Conservation (phyloP, 495 filamentous ascomycete genomes). For the Lichenothelia convexa region DNA sequence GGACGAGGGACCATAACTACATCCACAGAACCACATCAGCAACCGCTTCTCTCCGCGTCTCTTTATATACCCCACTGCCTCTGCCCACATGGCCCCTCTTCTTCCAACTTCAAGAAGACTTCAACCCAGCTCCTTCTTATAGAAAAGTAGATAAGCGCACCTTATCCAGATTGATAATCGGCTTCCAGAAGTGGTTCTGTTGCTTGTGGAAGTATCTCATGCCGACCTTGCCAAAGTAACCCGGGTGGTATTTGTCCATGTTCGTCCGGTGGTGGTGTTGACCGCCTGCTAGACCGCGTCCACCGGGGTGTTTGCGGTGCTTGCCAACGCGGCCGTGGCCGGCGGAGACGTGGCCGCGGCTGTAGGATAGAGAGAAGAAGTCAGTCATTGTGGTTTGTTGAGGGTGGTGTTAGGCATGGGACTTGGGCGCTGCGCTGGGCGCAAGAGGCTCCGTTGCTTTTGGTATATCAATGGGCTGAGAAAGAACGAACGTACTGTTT, state of each 20-base stretch:
- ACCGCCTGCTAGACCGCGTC: slow-evolving; percentile 92
- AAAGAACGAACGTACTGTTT: slow-evolving; percentile 47
- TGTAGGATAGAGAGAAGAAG: slow-evolving; percentile 22
- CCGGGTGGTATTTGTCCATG: slow-evolving; percentile 85
- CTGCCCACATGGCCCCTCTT: too few species aligned
- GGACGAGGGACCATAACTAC: slow-evolving; percentile 73
- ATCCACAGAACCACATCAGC: too few species aligned
- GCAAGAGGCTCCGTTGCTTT: not conserved
- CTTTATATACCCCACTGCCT: too few species aligned
- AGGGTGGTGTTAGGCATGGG: slow-evolving; percentile 9
- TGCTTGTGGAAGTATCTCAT: slow-evolving; percentile 93
- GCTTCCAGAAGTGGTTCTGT: slow-evolving; percentile 83
- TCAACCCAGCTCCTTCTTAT: not conserved
- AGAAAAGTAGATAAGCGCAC: slow-evolving; percentile 20
- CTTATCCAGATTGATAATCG: slow-evolving; percentile 81
- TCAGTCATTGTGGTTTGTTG: slow-evolving; percentile 11
- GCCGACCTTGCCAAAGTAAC: slow-evolving; percentile 97
- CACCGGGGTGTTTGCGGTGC: slow-evolving; percentile 87
- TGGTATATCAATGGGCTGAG: slow-evolving; percentile 5
- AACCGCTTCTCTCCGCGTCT: too few species aligned
- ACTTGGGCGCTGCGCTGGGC: slow-evolving; percentile 3
- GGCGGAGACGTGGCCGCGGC: slow-evolving; percentile 87
- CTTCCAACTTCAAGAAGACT: too few species aligned
- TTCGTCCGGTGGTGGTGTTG: slow-evolving; percentile 91
- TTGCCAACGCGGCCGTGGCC: slow-evolving; percentile 86